phyloP scores from a whole-genome alignment of 352 stramenopile genomes.

The Phytopythium oedochilum region DNA sequence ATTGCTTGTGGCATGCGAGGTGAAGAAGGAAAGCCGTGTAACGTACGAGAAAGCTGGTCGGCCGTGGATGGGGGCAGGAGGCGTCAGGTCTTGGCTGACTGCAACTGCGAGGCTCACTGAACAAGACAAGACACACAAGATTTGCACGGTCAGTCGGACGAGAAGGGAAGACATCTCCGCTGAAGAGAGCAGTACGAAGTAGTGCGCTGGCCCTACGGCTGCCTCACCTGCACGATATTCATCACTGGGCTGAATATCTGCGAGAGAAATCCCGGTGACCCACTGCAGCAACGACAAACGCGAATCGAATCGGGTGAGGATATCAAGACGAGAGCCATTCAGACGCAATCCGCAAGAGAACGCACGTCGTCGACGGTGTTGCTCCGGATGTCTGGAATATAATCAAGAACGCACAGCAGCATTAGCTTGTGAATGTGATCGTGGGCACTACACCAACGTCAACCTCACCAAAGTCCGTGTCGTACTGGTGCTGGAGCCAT shows the following conservation, averaged over 20 bases:
- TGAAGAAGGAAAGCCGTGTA: background rate
- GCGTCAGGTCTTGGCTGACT: conserved; percentile 18
- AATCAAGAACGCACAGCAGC: background rate
- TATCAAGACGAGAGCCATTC: too few species aligned
- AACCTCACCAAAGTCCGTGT: conserved; percentile 74
- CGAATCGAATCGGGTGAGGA: too few species aligned
- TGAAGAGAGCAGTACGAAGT: too few species aligned
- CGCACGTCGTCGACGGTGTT: conserved; percentile 44
- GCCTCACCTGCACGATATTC: conserved; percentile 32
- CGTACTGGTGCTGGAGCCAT: conserved; percentile 84
- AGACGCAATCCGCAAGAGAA: too few species aligned
- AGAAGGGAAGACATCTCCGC: too few species aligned
- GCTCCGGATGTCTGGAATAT: conserved; percentile 27
- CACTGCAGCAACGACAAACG: conserved; percentile 12
- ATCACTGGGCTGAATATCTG: conserved; percentile 23
- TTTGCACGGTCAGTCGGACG: too few species aligned
- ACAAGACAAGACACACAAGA: background rate
- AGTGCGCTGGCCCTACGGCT: background rate
- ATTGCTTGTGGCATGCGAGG: background rate
- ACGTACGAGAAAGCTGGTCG: conserved; percentile 21
- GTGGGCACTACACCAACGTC: background rate
- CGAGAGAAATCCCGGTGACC: conserved; percentile 11
- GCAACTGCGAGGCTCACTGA: conserved; percentile 61
- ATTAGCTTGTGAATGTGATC: background rate
- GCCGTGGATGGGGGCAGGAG: conserved; percentile 14